Percentiles rank a stretch among this genome's conserved stretches.
Conservation (phyloP, 75 land plant species). For the Chamaecyparis obtusa region DNA sequence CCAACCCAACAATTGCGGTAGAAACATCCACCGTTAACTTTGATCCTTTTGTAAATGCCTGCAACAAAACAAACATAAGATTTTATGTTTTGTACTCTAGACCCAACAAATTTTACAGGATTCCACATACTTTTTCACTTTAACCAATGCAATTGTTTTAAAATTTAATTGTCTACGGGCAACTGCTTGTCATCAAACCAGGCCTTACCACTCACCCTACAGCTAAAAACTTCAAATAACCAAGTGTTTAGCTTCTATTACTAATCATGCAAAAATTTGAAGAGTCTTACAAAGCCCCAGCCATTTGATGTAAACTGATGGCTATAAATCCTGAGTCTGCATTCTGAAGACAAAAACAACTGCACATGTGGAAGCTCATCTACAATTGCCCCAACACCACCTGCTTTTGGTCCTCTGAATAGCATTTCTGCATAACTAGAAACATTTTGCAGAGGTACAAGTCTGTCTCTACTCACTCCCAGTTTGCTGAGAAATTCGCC, state of each 20-base stretch:
- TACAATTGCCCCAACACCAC: slow-evolving; percentile 31
- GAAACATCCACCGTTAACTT: slow-evolving; percentile 47
- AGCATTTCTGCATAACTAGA: slow-evolving; percentile 20
- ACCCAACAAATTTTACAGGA: background rate
- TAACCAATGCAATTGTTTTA: background rate
- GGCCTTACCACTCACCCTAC: background rate
- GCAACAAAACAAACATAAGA: slow-evolving; percentile 3
- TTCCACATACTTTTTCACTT: background rate
- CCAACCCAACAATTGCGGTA: slow-evolving; percentile 35
- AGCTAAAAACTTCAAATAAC: background rate
- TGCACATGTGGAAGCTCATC: slow-evolving; percentile 31
- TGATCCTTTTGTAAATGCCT: slow-evolving; percentile 52
- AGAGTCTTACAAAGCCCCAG: slow-evolving; percentile 37
- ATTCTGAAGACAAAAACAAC: slow-evolving; percentile 18
- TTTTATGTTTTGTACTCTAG: background rate
- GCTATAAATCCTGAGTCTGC: slow-evolving; percentile 18
- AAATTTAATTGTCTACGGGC: background rate
- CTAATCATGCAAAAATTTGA: background rate
- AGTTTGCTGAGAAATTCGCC: slow-evolving; percentile 17
- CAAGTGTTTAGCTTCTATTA: background rate
- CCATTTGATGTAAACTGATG: slow-evolving; percentile 29
- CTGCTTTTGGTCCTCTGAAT: slow-evolving; percentile 15
- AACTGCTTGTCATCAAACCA: background rate
- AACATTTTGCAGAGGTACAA: slow-evolving; percentile 13
- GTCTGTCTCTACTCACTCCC: slow-evolving; percentile 16